These are phyloP conservation scores for Pulveroboletus sp. DNA, from an alignment of 768 basidiomycete species.

Conservation along the genomic window DNA sequence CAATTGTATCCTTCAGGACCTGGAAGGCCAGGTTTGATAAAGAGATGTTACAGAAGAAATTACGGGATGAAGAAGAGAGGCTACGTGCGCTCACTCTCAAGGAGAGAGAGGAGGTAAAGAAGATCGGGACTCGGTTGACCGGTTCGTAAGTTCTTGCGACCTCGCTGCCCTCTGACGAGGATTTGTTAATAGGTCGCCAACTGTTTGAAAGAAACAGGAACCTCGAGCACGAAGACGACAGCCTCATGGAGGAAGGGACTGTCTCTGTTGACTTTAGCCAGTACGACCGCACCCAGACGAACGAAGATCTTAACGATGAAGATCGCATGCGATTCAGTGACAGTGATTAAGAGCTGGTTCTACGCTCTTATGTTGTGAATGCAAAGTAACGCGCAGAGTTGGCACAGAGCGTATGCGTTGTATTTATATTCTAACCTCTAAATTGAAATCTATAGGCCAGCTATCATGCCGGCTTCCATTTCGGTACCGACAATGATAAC, in stretches of 20 bases:
- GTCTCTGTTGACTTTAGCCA: conserved; percentile 87
- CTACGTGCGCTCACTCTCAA: conserved; percentile 68
- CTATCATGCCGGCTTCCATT: conserved; percentile 53
- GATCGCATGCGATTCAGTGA: conserved; percentile 76
- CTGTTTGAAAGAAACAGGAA: conserved; percentile 83
- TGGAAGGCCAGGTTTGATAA: conserved; percentile 83
- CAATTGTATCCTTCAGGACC: conserved; percentile 68
- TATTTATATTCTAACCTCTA: conserved; percentile 12
- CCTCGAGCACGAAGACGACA: conserved; percentile 72
- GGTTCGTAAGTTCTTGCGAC: conserved; percentile 46
- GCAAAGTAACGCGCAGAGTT: conserved; percentile 6
- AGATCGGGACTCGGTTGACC: conserved; percentile 53
- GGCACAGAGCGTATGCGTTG: conserved; percentile 3
- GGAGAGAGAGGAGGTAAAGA: conserved; percentile 84
- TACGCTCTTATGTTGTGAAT: not conserved
- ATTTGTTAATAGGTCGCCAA: conserved; percentile 70
- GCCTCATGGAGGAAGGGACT: conserved; percentile 78
- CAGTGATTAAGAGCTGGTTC: conserved; percentile 59
- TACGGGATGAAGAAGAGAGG: conserved; percentile 75
- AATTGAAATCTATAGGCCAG: conserved; percentile 49
- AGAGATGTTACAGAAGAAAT: conserved; percentile 56
- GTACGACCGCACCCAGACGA: conserved; percentile 68
- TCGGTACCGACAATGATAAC: conserved; percentile 52
- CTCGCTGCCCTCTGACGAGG: conserved; percentile 4
- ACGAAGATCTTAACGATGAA: conserved; percentile 54